Evolutionary conservation across 2,329 filamentous ascomycete genomes (phyloP).

Genomic region (Penicillium griseofulvum): DNA sequence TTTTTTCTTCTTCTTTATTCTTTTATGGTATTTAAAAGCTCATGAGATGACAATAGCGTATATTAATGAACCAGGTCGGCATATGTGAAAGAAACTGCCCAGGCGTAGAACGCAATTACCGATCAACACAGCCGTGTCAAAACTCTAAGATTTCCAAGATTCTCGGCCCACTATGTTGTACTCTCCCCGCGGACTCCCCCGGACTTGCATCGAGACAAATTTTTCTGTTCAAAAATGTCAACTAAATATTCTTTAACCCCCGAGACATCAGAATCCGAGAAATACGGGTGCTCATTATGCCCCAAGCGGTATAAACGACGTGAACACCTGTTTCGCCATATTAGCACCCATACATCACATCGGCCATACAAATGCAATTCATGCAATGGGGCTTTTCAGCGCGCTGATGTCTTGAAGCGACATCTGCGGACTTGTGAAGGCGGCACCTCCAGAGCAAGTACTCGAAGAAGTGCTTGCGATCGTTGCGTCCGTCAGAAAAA

Average conservation of each 20-base stretch:
- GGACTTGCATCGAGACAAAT: not conserved
- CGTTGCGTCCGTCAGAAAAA: conserved; percentile 38
- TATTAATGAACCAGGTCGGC: not conserved
- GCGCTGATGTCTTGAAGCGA: conserved; percentile 39
- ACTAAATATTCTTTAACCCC: not conserved
- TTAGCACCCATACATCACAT: conserved; percentile 31
- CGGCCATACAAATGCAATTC: conserved; percentile 34
- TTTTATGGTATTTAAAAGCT: too few species aligned
- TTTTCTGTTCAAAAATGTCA: not conserved
- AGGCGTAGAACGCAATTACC: not conserved
- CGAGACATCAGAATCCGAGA: not conserved
- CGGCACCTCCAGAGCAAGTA: conserved; percentile 9
- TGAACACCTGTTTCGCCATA: conserved; percentile 40
- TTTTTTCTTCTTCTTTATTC: too few species aligned
- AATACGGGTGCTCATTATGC: conserved; percentile 33
- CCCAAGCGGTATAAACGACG: conserved; percentile 38
- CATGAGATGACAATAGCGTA: not conserved
- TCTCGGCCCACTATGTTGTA: not conserved
- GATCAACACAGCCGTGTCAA: not conserved
- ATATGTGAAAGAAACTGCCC: not conserved
- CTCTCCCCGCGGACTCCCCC: not conserved
- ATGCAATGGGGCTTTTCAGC: conserved; percentile 36
- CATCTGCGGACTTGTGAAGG: conserved; percentile 37
- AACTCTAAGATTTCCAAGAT: not conserved
- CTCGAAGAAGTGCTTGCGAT: conserved; percentile 34